Percentiles rank a stretch among this genome's conserved stretches.
These are phyloP conservation scores for Trichaptum fuscoviolaceum DNA, from an alignment of 768 basidiomycete species.

Conservation along the genomic window DNA sequence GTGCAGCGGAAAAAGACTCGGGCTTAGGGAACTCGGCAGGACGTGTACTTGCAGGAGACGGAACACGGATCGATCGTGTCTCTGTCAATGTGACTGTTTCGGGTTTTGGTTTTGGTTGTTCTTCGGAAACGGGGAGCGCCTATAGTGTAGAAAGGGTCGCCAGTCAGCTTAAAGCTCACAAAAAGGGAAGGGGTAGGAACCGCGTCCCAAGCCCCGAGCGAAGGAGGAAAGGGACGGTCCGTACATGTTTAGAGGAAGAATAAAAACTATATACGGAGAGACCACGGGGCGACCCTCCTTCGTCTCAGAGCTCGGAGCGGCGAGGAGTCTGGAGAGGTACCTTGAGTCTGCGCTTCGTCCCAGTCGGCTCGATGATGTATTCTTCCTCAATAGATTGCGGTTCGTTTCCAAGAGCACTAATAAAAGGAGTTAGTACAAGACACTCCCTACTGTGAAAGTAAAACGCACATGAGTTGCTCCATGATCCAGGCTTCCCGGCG, in stretches of 20 bases:
- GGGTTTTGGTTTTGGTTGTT: slow-evolving; percentile 1
- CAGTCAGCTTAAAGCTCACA: slow-evolving; percentile 31
- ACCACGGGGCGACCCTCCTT: slow-evolving; percentile 59
- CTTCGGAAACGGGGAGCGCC: slow-evolving; percentile 1
- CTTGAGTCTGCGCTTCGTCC: slow-evolving; percentile 77
- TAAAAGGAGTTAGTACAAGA: slow-evolving; percentile 9
- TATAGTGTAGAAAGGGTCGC: slow-evolving; percentile 1
- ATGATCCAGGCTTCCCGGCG: slow-evolving; percentile 88
- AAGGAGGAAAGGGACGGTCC: slow-evolving; percentile 79
- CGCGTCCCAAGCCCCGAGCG: slow-evolving; percentile 88
- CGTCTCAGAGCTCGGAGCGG: slow-evolving; percentile 93
- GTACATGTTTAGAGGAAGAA: slow-evolving; percentile 45
- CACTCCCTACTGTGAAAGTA: not conserved
- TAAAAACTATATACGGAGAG: slow-evolving; percentile 33
- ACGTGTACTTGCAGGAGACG: slow-evolving; percentile 75
- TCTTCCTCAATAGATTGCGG: slow-evolving; percentile 73
- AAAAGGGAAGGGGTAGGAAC: slow-evolving; percentile 38
- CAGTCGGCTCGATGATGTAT: slow-evolving; percentile 68
- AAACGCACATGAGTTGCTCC: slow-evolving; percentile 81
- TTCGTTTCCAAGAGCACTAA: slow-evolving; percentile 62
- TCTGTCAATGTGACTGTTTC: slow-evolving; percentile 49
- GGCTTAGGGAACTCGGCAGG: slow-evolving; percentile 70
- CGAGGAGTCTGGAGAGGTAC: slow-evolving; percentile 75
- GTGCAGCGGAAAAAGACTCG: slow-evolving; percentile 50
- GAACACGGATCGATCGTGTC: slow-evolving; percentile 53